Conservation (phyloP, 1,139 yeast species). For the Kodamaea sp. region DNA sequence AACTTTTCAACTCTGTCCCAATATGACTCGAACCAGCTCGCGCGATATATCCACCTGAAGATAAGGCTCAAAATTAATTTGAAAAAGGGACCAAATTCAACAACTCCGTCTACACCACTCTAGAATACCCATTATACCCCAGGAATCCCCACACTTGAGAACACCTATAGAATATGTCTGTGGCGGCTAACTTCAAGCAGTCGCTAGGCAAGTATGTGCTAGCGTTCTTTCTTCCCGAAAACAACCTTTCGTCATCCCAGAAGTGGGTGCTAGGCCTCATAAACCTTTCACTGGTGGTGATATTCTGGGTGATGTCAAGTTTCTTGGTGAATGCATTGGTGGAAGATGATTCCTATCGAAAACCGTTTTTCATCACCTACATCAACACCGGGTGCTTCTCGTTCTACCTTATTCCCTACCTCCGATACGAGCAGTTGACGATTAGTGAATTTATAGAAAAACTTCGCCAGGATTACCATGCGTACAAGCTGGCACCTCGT, state of each 20-base stretch:
- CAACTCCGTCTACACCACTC: no score
- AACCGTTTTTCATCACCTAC: conserved; percentile 94
- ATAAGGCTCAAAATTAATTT: no score
- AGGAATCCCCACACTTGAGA: no score
- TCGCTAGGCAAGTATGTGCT: conserved; percentile 10
- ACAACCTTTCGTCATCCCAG: conserved; percentile 30
- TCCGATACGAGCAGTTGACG: conserved; percentile 25
- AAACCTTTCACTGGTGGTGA: conserved; percentile 70
- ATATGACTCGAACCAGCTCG: no score
- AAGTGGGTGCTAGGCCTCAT: conserved; percentile 78
- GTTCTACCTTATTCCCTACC: conserved; percentile 71
- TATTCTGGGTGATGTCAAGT: conserved; percentile 87
- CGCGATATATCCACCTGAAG: no score
- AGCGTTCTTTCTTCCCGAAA: conserved; percentile 18
- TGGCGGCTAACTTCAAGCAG: conserved; percentile 5
- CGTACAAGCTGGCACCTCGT: conserved; percentile 2
- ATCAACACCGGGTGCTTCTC: conserved; percentile 83
- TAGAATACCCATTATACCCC: no score
- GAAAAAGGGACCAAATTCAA: no score
- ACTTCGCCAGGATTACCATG: conserved; percentile 24
- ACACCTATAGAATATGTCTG: conserved; percentile 6
- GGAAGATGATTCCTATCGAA: conserved; percentile 68
- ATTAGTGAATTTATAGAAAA: conserved; percentile 24
- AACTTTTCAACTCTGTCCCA: no score
- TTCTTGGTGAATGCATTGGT: conserved; percentile 75